Base-by-base conservation (phyloP, 1,284 basidiomycete species). In the Papiliotrema flavescens region DNA sequence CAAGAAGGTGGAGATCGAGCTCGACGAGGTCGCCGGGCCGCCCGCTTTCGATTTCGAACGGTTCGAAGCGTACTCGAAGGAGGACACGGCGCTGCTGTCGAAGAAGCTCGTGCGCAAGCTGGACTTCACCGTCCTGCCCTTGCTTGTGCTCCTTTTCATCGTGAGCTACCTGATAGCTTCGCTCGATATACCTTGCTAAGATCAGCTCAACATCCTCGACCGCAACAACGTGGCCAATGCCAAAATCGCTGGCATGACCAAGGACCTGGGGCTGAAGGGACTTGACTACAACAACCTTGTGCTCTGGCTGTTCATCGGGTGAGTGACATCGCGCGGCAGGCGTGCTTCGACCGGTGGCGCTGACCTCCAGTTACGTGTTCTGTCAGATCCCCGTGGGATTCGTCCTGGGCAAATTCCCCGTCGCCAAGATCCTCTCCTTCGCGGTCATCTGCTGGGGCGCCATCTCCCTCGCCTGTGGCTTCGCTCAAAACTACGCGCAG, bases 361-460 rank as follows among this genome's bases (percentile, higher is more conserved):
- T 6, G 11, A 11, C 28, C 6, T 32, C n/a, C n/a, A 32, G 28
- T 11, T 32, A 32, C 11, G 28, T 32, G 6, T 32, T 32, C 28
- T 32, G 28, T 32, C 28, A 32, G 28, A 32, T 32, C 28, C 28
- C 28, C 6, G 28, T 32, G 28, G 28, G 28, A 11, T 32, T 32
- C 28, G 28, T 32, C 54, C 9, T 47, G 46, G 22, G 50, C 51
- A 20, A 50, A 71, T 47, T 73, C 65, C 55, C 70, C 0, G 56
- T 59, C 5, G 57, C 76, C 13, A 65, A 66, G 3, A 61, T 77
- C 28, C 66, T 61, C 11, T 61, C 26, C 35, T 42, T 17, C 48
- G 42, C 42, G 22, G 42, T 43, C 20, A 23, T 13, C 36, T 26
- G 22, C 26, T 43, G 42, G 42, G 42, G 42, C 20, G 13, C 26